Evolutionary conservation across 257 asterid genomes (phyloP).

Genomic region (Rauvolfia tetraphylla): DNA sequence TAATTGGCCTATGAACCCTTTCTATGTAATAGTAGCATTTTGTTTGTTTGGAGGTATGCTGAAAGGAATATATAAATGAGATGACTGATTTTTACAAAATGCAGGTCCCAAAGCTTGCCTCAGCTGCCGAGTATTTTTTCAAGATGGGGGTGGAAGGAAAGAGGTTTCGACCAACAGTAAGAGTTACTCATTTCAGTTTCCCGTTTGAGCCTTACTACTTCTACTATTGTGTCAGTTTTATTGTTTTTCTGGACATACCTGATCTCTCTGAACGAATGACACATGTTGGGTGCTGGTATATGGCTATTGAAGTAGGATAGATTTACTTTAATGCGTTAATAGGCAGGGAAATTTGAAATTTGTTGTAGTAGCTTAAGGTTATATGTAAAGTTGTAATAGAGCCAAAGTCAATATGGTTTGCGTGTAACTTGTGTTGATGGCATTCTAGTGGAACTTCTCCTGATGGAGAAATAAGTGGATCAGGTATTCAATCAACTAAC

Average conservation of each 20-base stretch:
- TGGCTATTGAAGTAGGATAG: neutral
- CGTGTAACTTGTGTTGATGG: neutral
- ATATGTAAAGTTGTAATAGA: neutral
- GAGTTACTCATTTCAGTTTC: slow-evolving; percentile 13
- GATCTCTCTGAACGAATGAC: neutral
- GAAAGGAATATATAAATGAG: neutral
- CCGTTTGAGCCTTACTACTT: neutral
- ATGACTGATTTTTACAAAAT: slow-evolving; percentile 17
- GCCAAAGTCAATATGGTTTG: neutral
- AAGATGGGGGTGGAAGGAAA: slow-evolving; percentile 93
- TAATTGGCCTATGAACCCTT: neutral
- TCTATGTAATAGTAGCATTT: neutral
- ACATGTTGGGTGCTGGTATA: neutral
- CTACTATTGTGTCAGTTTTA: neutral
- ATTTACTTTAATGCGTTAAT: neutral
- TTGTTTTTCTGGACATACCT: neutral
- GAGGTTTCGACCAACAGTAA: slow-evolving; percentile 96
- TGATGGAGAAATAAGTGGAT: neutral
- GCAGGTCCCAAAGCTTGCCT: slow-evolving; percentile 96
- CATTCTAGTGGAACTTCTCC: neutral
- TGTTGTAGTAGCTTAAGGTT: neutral
- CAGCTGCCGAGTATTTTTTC: slow-evolving; percentile 95
- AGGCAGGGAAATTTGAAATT: neutral
- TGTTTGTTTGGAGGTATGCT: neutral
- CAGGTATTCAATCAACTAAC: neutral